phyloP scores from a whole-genome alignment of 2,329 filamentous ascomycete genomes.

The Fusarium sp. region DNA sequence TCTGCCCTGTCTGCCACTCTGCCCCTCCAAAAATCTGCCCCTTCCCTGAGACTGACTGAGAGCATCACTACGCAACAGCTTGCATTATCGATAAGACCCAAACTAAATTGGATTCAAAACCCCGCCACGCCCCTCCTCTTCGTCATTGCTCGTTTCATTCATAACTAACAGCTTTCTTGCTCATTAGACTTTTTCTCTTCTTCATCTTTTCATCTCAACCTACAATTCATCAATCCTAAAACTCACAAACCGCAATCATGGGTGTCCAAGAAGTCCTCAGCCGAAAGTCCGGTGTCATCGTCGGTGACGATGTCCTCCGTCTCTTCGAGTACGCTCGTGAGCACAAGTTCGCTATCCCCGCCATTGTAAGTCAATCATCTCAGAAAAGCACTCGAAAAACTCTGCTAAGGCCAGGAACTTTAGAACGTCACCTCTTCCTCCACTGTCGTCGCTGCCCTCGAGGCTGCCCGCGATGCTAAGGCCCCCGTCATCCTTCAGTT shows the following conservation, averaged over 20 bases:
- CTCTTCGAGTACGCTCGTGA: slow-evolving; percentile 93
- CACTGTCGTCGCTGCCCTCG: slow-evolving; percentile 79
- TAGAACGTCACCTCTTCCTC: slow-evolving; percentile 93
- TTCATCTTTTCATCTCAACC: slow-evolving; percentile 33
- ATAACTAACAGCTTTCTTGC: slow-evolving; percentile 41
- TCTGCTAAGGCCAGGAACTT: slow-evolving; percentile 1
- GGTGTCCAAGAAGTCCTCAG: slow-evolving; percentile 57
- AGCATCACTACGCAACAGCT: slow-evolving; percentile 15
- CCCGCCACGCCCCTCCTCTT: slow-evolving; percentile 40
- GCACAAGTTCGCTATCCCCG: slow-evolving; percentile 88
- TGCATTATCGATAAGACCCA: slow-evolving; percentile 44
- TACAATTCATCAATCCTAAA: slow-evolving; percentile 25
- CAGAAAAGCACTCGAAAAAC: background rate
- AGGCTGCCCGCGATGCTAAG: slow-evolving; percentile 93
- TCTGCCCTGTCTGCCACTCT: slow-evolving; percentile 29
- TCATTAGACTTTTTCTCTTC: slow-evolving; percentile 37
- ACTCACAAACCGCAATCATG: slow-evolving; percentile 50
- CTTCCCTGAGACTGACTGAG: background rate
- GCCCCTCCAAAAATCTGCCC: slow-evolving; percentile 28
- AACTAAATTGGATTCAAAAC: slow-evolving; percentile 40
- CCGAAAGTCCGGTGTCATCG: slow-evolving; percentile 65
- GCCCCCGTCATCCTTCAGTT: slow-evolving; percentile 92
- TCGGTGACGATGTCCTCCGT: slow-evolving; percentile 64
- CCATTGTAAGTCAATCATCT: slow-evolving; percentile 62
- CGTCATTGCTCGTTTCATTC: slow-evolving; percentile 40